These are phyloP conservation scores for Talaromyces stipitatus DNA, from an alignment of 495 filamentous ascomycete genomes.

Conservation along the genomic window DNA sequence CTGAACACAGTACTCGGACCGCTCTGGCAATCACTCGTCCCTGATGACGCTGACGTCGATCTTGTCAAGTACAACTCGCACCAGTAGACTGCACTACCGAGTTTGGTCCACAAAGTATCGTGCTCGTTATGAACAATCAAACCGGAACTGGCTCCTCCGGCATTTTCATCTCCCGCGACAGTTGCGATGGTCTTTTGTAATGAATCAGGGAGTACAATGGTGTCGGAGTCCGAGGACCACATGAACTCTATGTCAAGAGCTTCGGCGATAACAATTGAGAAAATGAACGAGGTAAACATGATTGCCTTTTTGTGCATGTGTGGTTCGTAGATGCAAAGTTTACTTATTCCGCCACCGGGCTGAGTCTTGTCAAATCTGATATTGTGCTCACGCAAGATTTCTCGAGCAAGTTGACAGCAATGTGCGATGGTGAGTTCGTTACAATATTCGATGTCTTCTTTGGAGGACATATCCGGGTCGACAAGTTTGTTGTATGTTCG, in stretches of 20 bases:
- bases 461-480: constrained; percentile 10
- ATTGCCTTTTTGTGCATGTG: constrained; percentile 27
- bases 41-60: constrained; percentile 15
- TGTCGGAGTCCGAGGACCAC: constrained; percentile 28
- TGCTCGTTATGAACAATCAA: constrained; percentile 23
- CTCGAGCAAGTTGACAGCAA: constrained; percentile 19
- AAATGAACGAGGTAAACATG: constrained; percentile 29
- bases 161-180: constrained; percentile 19
- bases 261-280: constrained; percentile 22
- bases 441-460: constrained; percentile 11
- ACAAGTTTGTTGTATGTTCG: constrained; percentile 18
- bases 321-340: constrained; percentile 23
- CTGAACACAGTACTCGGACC: constrained; percentile 24
- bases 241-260: constrained; percentile 23
- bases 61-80: constrained; percentile 24
- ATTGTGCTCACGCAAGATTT: constrained; percentile 15
- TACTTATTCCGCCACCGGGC: constrained; percentile 9
- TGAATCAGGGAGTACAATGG: constrained; percentile 19
- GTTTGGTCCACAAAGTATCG: constrained; percentile 17
- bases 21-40: constrained; percentile 25
- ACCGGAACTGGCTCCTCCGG: constrained; percentile 22
- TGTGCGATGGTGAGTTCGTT: constrained; percentile 17
- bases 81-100: constrained; percentile 25
- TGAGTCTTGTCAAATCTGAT: constrained; percentile 9
- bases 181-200: constrained; percentile 21